Conservation (phyloP, 805 yeast species). For the Saccharomycopsis sp. region DNA sequence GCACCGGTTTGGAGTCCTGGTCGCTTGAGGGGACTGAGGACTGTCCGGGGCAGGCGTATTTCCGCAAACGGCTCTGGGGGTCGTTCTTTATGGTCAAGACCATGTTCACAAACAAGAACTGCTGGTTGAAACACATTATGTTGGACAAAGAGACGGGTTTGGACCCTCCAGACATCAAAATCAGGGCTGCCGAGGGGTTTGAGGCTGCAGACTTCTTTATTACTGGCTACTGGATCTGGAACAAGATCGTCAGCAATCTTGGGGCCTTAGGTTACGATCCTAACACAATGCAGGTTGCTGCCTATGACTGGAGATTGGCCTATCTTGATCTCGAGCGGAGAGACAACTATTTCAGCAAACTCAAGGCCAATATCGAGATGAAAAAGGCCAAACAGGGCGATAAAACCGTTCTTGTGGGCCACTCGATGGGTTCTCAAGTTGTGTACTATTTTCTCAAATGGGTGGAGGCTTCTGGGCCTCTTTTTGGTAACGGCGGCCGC, state of each 20-base stretch:
- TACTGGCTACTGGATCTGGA: constrained; percentile 99
- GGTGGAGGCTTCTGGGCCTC: constrained; percentile 84
- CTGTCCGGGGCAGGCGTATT: constrained; percentile 79
- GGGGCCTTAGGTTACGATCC: constrained; percentile 95
- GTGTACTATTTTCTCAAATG: constrained; percentile 86
- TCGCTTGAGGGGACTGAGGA: constrained; percentile 65
- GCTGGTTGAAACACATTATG: constrained; percentile 92
- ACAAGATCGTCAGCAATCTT: constrained; percentile 85
- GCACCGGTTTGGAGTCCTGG: constrained; percentile 96
- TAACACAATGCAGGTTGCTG: constrained; percentile 80
- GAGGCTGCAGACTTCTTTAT: constrained; percentile 95
- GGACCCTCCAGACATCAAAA: constrained; percentile 75
- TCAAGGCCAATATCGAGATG: constrained; percentile 68
- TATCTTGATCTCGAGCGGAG: constrained; percentile 82
- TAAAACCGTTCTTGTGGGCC: constrained; percentile 76
- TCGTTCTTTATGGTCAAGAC: constrained; percentile 90
- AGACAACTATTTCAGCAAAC: constrained; percentile 75
- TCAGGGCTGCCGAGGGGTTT: constrained; percentile 92
- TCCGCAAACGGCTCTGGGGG: constrained; percentile 93
- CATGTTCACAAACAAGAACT: constrained; percentile 83
- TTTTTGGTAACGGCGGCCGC: constrained; percentile 86
- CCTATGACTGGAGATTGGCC: constrained; percentile 95
- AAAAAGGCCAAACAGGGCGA: constrained; percentile 47
- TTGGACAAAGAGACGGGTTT: constrained; percentile 87
- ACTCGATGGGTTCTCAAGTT: constrained; percentile 95